Percentiles rank a stretch among this genome's conserved stretches.
These are phyloP conservation scores for Erysimum pusillum DNA, from an alignment of 441 rosid genomes.

Conservation along the genomic window DNA sequence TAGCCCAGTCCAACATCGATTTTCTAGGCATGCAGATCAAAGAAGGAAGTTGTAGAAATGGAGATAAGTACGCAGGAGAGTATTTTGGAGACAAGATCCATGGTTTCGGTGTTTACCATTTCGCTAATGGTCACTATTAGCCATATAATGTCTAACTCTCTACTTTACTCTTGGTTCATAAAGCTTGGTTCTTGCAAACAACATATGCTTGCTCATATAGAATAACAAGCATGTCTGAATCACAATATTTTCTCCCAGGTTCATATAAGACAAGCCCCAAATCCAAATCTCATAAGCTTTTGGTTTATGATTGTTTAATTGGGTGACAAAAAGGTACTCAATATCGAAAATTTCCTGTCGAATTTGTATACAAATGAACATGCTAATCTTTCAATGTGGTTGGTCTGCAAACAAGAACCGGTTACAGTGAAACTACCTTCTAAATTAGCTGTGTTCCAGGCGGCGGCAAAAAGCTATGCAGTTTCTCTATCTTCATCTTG, in stretches of 20 bases:
- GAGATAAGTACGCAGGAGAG: too few species aligned
- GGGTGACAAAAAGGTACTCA: not conserved
- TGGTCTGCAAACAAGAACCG: conserved; percentile 25
- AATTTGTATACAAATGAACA: conserved; percentile 8
- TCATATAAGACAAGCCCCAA: not conserved
- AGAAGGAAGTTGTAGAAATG: too few species aligned
- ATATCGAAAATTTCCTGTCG: too few species aligned
- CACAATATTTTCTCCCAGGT: not conserved
- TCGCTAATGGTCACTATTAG: too few species aligned
- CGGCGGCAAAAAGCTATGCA: conserved; percentile 62
- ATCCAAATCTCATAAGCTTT: not conserved
- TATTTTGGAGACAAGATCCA: too few species aligned
- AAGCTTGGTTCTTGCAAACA: not conserved
- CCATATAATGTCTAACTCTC: conserved; percentile 51
- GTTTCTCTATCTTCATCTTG: conserved; percentile 57
- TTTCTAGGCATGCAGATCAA: too few species aligned
- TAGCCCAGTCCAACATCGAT: too few species aligned
- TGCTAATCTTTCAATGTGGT: conserved; percentile 9
- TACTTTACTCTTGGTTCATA: not conserved
- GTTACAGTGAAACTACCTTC: conserved; percentile 5
- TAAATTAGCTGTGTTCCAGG: conserved; percentile 37
- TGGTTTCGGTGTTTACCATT: too few species aligned
- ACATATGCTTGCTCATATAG: conserved; percentile 15
- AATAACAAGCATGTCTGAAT: not conserved
- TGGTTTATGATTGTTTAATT: conserved; percentile 18